Base-by-base conservation (phyloP, 1,284 basidiomycete species). In the Austroboletus rostrupii region DNA sequence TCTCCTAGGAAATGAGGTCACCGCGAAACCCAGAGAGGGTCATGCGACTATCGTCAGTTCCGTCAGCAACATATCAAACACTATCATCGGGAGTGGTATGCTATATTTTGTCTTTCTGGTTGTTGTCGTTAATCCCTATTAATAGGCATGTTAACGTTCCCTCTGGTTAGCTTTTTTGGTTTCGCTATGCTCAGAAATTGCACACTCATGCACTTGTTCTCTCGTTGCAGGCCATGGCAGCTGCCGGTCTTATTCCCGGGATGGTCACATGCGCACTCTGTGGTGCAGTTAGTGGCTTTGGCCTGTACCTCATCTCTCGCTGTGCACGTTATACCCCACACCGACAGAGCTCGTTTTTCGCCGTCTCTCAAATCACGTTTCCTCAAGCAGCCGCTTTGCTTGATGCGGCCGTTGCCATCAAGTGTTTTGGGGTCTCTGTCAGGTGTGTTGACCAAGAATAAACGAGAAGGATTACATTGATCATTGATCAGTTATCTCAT, bases 341-440 rank as follows among this genome's bases (percentile, higher is more conserved):
- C 54, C 74, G 90, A 39, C 83, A 80, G 33, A 78, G 93, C 11
- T 94, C 91, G 23, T 97, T 97, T 71, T 94, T 93, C 59, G 85
- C 90, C 32, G 77, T 97, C 17, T 81, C 92, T 1, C 77, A 87
- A 58, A 72, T 97, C 55, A 94, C 94, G 0, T 96, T 92, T 62
- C 92, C 92, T 17, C 78, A 75, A 33, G 88, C 87, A 0, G 87
- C 89, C 0, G 75, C 91, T 48, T 89, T 91, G 66, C 93, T 96
- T 60, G 92, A 99, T 69, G 80, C 86, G 3, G 95, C 96, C 8
- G 97, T 99, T 60, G 95, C 94, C 3, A 87, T 90, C 67, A 97
- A 97, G 68, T 97, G 93, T 68, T 96, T 96, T 66, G 97, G 97
- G 29, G 97, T 99, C 9, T 94, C 91, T 33, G 89, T 97, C 59